Base-by-base conservation (phyloP, 2,329 filamentous ascomycete genomes). In the Trichothecium sympodiale region DNA sequence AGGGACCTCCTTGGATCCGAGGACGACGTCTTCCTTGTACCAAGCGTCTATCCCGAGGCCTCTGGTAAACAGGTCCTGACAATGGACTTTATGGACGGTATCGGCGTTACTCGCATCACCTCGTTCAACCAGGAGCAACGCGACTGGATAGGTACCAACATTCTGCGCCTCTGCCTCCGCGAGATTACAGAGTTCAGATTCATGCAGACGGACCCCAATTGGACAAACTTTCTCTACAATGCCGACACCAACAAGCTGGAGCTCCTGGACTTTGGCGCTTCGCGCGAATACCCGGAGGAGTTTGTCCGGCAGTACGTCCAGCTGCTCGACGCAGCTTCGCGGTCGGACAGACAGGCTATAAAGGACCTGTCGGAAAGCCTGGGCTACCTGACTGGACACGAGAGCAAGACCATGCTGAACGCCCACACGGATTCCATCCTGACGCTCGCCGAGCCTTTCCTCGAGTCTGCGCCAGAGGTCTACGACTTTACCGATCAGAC, bases 151-250 rank as follows among this genome's bases (percentile, higher is more conserved):
- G 91, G 91, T 36, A 91, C 86, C 1, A 84, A 96, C 50, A 84
- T 96, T 45, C 72, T 96, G 35, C 83, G 87, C 4, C 77, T 98
- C 9, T 96, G 87, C 54, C 71, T 96, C 28, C 80, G 88, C 39
- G 91, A 96, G 61, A 89, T 96, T 47, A 80, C 80, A 44, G 86
- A 94, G 59, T 96, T 95, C 73, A 79, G 71, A 41, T 96, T 94
- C 64, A 98, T 98, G 91, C 91, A 98, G 62, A 98, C 91, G 5
- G 91, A 98, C 54, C 91, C 91, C 29, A 98, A 98, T 66, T 98
- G 91, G 91, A 96, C 89, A 25, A 98, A 98, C 60, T 98, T 98
- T 58, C 69, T 96, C 15, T 98, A 86, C 67, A 91, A 96, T 49
- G 65, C 77, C 1, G 48, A 64, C 15, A 76, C 70, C 4, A 65